Percentiles rank a stretch among this genome's conserved stretches.
phyloP scores from a whole-genome alignment of 2,329 filamentous ascomycete species.

The Aspergillus japonicus region DNA sequence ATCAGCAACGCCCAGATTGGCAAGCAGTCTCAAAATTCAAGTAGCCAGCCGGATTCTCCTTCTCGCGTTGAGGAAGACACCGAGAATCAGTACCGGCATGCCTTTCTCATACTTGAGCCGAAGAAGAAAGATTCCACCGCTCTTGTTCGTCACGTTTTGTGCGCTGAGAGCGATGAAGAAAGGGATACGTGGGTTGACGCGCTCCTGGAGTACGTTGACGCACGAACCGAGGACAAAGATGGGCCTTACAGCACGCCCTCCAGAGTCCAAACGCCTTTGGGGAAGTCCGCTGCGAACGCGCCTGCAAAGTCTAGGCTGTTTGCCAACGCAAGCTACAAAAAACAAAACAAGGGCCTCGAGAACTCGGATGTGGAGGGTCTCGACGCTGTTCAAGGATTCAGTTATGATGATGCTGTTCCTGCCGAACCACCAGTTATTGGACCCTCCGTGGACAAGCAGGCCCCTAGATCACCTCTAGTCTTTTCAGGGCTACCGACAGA shows the following conservation, averaged over 20 bases:
- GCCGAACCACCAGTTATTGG: conserved; percentile 58
- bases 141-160: conserved; percentile 88
- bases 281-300: conserved; percentile 20
- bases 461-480: conserved; percentile 35
- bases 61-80: conserved; percentile 67
- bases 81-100: conserved; percentile 94
- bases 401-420: conserved; percentile 57
- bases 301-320: conserved; percentile 27
- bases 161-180: conserved; percentile 90
- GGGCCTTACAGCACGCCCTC: conserved; percentile 19
- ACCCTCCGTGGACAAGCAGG: conserved; percentile 34
- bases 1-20: conserved; percentile 88
- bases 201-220: conserved; percentile 82
- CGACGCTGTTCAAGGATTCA: conserved; percentile 48
- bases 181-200: conserved; percentile 92
- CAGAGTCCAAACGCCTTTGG: conserved; percentile 20
- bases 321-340: conserved; percentile 26
- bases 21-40: conserved; percentile 71
- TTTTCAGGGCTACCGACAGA: conserved; percentile 32
- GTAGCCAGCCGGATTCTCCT: conserved; percentile 59
- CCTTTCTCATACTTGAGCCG: conserved; percentile 89
- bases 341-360: conserved; percentile 35
- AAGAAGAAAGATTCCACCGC: conserved; percentile 93
- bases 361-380: conserved; percentile 38
- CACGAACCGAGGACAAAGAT: conserved; percentile 31